phyloP scores from a whole-genome alignment of 140 eudicot species.

The Anethum foeniculum region DNA sequence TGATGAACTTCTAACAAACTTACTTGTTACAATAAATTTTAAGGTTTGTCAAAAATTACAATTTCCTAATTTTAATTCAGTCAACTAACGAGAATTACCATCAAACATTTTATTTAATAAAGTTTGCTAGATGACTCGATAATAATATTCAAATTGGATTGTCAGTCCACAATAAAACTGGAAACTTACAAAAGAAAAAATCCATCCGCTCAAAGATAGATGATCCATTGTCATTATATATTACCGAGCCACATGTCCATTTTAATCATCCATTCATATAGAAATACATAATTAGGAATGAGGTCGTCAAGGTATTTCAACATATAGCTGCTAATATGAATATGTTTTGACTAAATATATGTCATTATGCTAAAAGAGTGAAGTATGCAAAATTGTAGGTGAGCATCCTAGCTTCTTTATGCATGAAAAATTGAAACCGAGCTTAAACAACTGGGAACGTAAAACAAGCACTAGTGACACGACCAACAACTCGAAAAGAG shows the following conservation, averaged over 20 bases:
- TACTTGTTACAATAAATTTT: neutral
- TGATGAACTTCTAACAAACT: neutral
- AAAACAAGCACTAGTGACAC: neutral
- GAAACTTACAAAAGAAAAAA: neutral
- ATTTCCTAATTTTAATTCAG: neutral
- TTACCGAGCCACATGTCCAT: neutral
- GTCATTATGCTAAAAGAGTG: neutral
- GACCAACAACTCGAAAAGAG: neutral
- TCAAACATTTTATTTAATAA: neutral
- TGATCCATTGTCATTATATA: neutral
- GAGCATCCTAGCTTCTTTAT: neutral
- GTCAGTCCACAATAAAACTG: neutral
- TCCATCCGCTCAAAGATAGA: neutral
- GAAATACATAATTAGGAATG: neutral
- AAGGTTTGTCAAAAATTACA: neutral
- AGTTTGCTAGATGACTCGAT: neutral
- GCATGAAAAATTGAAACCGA: neutral
- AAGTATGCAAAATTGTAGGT: neutral
- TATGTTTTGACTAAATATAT: neutral
- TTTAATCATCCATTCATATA: neutral
- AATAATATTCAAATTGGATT: neutral
- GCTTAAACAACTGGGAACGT: neutral
- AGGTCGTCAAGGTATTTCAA: neutral
- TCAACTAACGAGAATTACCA: neutral
- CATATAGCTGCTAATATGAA: neutral